These are phyloP conservation scores for Dendrobium nobile DNA, from an alignment of 106 monocot genomes.

Conservation along the genomic window DNA sequence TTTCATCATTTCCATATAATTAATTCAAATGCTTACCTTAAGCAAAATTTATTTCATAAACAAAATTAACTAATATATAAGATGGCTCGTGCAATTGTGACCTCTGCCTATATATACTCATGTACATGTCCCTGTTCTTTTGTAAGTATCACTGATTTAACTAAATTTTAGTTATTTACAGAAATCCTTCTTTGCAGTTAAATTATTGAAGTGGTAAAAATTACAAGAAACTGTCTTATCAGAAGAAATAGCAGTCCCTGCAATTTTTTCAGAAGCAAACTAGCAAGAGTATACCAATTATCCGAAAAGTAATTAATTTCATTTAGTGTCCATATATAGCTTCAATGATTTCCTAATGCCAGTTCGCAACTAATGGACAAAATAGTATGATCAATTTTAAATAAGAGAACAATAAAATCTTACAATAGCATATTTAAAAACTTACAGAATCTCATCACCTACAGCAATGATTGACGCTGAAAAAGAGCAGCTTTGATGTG, in stretches of 20 bases:
- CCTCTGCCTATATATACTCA: background rate
- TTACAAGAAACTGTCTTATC: background rate
- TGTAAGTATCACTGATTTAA: background rate
- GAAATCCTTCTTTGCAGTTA: too few relatives aligned
- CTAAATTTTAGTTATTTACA: too few relatives aligned
- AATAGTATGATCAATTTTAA: background rate
- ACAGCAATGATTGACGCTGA: slow-evolving; percentile 77
- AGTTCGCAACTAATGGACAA: background rate
- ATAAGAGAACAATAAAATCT: background rate
- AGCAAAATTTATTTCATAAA: background rate
- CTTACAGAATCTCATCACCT: slow-evolving; percentile 99
- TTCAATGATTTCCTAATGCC: background rate
- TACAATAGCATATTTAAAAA: background rate
- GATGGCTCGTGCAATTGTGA: background rate
- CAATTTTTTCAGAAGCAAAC: background rate
- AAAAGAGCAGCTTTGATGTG: slow-evolving; percentile 23
- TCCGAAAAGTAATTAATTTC: background rate
- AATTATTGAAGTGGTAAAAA: background rate
- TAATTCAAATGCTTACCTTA: background rate
- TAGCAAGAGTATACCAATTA: background rate
- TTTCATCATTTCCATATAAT: background rate
- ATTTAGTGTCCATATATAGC: background rate
- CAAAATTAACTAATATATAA: background rate
- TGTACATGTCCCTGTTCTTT: background rate
- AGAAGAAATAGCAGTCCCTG: background rate